Evolutionary conservation across 345 rosid genomes (phyloP).

Genomic region (Aegle marmelos): DNA sequence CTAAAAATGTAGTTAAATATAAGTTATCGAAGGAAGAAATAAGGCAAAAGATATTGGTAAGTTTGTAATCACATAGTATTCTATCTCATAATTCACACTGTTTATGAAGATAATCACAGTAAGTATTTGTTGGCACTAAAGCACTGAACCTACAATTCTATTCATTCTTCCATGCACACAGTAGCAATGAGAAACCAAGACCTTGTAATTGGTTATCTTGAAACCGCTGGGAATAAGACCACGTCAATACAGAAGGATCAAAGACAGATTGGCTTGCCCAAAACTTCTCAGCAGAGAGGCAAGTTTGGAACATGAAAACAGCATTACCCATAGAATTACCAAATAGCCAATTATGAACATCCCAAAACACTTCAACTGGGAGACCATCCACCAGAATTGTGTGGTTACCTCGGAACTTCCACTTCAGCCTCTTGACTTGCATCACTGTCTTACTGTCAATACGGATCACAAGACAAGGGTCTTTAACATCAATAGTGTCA

Average conservation of each 20-base stretch:
- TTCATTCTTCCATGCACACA: constrained; percentile 74
- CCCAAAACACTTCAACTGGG: constrained; percentile 89
- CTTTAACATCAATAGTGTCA: constrained; percentile 53
- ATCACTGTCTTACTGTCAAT: constrained; percentile 68
- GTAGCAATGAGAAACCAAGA: constrained; percentile 63
- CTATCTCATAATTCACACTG: constrained; percentile 25
- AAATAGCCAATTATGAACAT: constrained; percentile 93
- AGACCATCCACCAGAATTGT: constrained; percentile 82
- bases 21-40: not conserved
- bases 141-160: constrained; percentile 27
- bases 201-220: constrained; percentile 57
- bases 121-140: constrained; percentile 13
- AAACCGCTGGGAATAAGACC: constrained; percentile 46
- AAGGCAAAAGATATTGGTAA: constrained; percentile 5
- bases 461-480: constrained; percentile 76
- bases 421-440: constrained; percentile 78
- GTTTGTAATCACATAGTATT: constrained; percentile 19
- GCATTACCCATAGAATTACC: constrained; percentile 70
- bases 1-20: not conserved
- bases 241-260: constrained; percentile 41
- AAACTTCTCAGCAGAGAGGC: constrained; percentile 42
- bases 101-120: constrained; percentile 18
- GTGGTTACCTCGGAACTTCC: constrained; percentile 94
- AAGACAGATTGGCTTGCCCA: constrained; percentile 38
- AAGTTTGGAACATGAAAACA: constrained; percentile 85